Conservation (phyloP, 116 monocot species). For the Posidonia oceanica region DNA sequence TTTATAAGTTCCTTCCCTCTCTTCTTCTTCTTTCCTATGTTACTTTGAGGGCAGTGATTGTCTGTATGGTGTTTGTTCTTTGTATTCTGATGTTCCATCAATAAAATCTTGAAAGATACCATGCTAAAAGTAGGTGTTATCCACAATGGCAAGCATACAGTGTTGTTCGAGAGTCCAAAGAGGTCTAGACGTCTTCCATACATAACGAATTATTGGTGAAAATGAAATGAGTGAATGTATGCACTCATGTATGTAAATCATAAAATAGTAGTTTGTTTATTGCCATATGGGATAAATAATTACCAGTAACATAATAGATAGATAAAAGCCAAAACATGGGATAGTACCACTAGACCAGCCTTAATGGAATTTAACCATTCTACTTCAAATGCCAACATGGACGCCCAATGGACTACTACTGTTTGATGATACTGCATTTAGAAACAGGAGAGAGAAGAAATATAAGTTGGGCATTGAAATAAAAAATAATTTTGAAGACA, state of each 20-base stretch:
- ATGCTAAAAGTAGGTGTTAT: background rate
- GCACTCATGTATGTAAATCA: background rate
- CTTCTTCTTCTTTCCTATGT: no score
- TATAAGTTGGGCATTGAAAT: background rate
- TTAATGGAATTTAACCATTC: constrained; percentile 88
- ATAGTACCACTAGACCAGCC: constrained; percentile 78
- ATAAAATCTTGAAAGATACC: no score
- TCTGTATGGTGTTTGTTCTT: no score
- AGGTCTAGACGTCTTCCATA: no score
- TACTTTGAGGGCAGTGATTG: no score
- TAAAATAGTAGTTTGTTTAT: no score
- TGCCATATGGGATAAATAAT: no score
- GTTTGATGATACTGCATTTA: constrained; percentile 76
- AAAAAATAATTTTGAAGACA: background rate
- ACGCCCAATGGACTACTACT: constrained; percentile 62
- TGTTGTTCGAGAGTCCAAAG: background rate
- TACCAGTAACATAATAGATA: background rate
- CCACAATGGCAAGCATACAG: background rate
- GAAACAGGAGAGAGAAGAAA: background rate
- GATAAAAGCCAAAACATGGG: constrained; percentile 9
- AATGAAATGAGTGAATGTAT: background rate
- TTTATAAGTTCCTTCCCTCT: background rate
- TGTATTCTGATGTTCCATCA: no score
- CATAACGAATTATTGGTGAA: background rate
- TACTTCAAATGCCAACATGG: constrained; percentile 76